Conservation (phyloP, 169 alveolate species). For the Eimeria nieschulzi region DNA sequence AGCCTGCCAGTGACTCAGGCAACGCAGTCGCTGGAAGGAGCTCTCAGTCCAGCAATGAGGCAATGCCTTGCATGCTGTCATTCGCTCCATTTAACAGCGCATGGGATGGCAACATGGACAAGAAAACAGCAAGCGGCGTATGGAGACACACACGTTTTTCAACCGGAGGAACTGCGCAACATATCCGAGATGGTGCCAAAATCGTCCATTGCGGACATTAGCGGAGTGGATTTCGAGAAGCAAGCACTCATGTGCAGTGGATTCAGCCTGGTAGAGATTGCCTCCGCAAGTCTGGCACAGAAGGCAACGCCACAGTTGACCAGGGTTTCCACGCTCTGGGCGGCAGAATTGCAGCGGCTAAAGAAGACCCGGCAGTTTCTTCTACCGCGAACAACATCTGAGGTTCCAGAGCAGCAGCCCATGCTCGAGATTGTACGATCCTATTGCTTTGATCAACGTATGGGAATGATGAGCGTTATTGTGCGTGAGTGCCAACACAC, state of each 20-base stretch:
- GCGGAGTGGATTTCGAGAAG: conserved; percentile 2
- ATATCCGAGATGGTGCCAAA: not conserved
- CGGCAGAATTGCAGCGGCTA: not conserved
- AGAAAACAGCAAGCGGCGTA: conserved; percentile 9
- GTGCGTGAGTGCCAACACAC: conserved; percentile 14
- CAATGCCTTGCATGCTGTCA: conserved; percentile 39
- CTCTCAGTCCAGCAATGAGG: not conserved
- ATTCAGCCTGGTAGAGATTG: not conserved
- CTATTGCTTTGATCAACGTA: not conserved
- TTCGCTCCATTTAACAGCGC: conserved; percentile 4
- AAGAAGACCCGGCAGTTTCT: conserved; percentile 12
- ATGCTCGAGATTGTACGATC: conserved; percentile 3
- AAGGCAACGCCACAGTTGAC: not conserved
- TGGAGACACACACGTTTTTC: not conserved
- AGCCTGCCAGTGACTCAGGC: not conserved
- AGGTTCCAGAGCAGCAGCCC: not conserved
- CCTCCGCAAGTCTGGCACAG: not conserved
- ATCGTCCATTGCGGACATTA: not conserved
- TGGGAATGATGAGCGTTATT: conserved; percentile 34
- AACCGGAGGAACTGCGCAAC: not conserved
- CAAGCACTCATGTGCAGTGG: not conserved
- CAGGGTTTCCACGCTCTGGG: conserved; percentile 17
- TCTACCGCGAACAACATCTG: not conserved
- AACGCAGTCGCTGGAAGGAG: not conserved
- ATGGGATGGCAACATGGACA: conserved; percentile 17